Percentiles rank a stretch among this genome's conserved stretches.
Conservation (phyloP, 345 rosid species). For the Eucalyptus melliodora region DNA sequence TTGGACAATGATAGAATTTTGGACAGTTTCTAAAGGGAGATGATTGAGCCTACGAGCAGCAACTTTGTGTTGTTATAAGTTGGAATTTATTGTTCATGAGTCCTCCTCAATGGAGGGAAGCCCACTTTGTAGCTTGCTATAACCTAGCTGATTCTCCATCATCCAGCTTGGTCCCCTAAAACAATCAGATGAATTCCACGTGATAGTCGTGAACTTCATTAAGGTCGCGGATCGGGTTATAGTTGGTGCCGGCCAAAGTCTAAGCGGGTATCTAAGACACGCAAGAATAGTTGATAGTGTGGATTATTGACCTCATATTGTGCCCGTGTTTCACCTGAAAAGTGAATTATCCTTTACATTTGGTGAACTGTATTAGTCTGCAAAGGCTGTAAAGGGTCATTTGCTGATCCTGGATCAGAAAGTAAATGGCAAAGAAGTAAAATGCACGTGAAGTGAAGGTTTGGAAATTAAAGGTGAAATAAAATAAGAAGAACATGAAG, state of each 20-base stretch:
- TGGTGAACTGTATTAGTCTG: neutral
- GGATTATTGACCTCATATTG: neutral
- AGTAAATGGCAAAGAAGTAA: neutral
- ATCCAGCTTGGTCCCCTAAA: neutral
- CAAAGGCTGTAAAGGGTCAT: neutral
- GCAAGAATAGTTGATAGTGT: neutral
- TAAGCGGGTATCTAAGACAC: neutral
- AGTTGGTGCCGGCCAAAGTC: neutral
- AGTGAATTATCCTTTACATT: neutral
- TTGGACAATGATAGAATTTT: neutral
- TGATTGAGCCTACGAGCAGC: neutral
- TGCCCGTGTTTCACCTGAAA: neutral
- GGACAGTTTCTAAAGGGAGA: neutral
- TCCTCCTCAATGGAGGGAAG: neutral
- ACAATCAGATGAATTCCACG: neutral
- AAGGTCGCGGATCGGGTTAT: neutral
- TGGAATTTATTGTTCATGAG: neutral
- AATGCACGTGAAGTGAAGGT: neutral
- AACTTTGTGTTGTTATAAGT: neutral
- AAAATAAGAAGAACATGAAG: neutral
- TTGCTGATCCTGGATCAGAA: neutral
- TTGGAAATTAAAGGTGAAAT: neutral
- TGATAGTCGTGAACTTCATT: neutral
- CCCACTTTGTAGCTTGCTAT: neutral
- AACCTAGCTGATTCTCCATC: neutral